Evolutionary conservation across 306 rosid species (phyloP), one percentile per base, ranked within the genome.

Genomic region (Phaseolus lunatus): DNA sequence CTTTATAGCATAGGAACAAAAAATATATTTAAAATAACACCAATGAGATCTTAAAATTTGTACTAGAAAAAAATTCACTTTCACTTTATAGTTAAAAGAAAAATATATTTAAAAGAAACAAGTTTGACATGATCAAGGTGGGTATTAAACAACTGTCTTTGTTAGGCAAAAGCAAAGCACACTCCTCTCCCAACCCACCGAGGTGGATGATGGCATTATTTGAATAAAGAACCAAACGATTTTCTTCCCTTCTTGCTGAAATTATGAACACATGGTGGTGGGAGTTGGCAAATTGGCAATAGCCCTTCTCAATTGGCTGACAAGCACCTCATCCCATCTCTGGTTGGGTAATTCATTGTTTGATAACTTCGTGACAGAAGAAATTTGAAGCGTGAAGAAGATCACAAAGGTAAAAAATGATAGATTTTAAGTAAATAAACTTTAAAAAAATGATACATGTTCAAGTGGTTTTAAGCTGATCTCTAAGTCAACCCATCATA

Each of bases 251-350:
- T 41, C 22, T 1, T 19, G 27, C 11, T 43, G 33, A 13, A 67
- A 22, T 41, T 13, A 41, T 37, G 54, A 45, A 6, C 56, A 15
- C 1, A 20, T 41, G 19, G 4, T 24, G 35, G 10, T 59, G 66
- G 66, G 24, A 41, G 24, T 14, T 67, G 72, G 37, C 54, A 67
- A 43, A 9, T 35, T 33, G 29, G 50, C 50, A 65, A 18, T 67
- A 67, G 39, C 56, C 56, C 10, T 7, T 11, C 4, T 44, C 13
- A 15, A 7, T 23, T 67, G 73, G 44, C 41, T 14, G 37, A 18
- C 24, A 68, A 23, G 22, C 59, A 47, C 24, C 26, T 68, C 57
- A 44, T 45, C 24, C 43, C 43, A 44, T 45, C 41, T 26, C 2
- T 44, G 26, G 16, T 29, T 35, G 39, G 24, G 22, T 20, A 37